Conservation (phyloP, 1,139 yeast species). For the Lodderomyces pseudojiufengensis region DNA sequence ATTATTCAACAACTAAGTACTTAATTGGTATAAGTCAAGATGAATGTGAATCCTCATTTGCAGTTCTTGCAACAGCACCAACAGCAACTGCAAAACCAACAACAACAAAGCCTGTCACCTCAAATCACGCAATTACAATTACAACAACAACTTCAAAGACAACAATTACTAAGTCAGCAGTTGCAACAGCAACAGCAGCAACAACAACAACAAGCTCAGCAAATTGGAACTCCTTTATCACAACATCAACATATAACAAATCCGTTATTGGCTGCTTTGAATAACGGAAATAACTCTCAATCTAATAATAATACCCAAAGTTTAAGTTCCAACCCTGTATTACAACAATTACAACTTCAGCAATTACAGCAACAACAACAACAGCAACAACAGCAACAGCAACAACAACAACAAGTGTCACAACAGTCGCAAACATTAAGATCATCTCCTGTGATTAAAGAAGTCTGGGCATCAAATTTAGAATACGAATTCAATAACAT, state of each 20-base stretch:
- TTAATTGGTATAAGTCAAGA: too few species aligned
- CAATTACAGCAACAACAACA: slow-evolving; percentile 22
- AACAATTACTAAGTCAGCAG: slow-evolving; percentile 36
- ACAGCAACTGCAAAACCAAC: slow-evolving; percentile 32
- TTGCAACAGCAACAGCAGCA: slow-evolving; percentile 27
- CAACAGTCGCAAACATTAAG: slow-evolving; percentile 13
- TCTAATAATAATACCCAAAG: slow-evolving; percentile 4
- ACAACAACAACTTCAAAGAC: slow-evolving; percentile 41
- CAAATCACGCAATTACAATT: slow-evolving; percentile 38
- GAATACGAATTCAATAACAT: slow-evolving; percentile 76
- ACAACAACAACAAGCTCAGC: slow-evolving; percentile 23
- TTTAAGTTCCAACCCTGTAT: slow-evolving; percentile 22
- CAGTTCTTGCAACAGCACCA: slow-evolving; percentile 41
- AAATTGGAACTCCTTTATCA: slow-evolving; percentile 22
- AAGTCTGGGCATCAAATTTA: slow-evolving; percentile 86
- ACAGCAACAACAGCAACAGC: slow-evolving; percentile 17
- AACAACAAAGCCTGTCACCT: slow-evolving; percentile 23
- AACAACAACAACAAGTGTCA: slow-evolving; percentile 13
- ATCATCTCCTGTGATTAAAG: slow-evolving; percentile 44
- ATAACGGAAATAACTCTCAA: slow-evolving; percentile 22
- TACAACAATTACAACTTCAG: slow-evolving; percentile 33
- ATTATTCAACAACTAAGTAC: too few species aligned
- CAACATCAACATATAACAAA: slow-evolving; percentile 21
- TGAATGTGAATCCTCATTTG: slow-evolving; percentile 43
- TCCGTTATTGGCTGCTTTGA: slow-evolving; percentile 36